These are phyloP conservation scores for Apiotrichum brassicae DNA, from an alignment of 1,284 basidiomycete genomes.

Conservation along the genomic window DNA sequence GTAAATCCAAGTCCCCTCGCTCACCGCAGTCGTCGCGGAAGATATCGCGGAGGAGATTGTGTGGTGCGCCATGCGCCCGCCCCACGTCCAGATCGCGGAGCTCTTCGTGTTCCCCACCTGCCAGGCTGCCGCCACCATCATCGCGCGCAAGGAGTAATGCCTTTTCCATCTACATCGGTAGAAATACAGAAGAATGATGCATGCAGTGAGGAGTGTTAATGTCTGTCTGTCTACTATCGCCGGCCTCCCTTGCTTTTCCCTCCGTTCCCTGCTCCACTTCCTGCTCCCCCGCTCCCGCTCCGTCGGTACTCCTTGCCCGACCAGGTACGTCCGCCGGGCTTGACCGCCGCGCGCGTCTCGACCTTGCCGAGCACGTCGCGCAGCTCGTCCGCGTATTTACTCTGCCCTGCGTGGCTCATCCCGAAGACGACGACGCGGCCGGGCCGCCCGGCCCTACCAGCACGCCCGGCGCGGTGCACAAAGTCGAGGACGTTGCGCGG, in stretches of 20 bases:
- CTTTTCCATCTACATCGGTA: too few species aligned
- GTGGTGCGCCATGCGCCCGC: constrained; percentile 80
- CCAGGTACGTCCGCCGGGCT: constrained; percentile 16
- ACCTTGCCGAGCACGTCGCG: constrained; percentile 20
- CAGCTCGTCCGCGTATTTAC: constrained; percentile 20
- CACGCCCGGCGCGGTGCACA: constrained; percentile 72
- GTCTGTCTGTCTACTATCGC: background rate
- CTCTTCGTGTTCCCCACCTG: constrained; percentile 45
- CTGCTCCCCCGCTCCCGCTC: too few species aligned
- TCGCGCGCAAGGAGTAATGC: constrained; percentile 20
- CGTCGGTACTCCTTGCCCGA: constrained; percentile 1
- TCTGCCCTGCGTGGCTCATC: constrained; percentile 20
- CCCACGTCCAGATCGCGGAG: constrained; percentile 80
- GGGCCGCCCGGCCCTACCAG: constrained; percentile 60
- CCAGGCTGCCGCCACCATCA: constrained; percentile 21
- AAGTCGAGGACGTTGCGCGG: constrained; percentile 83
- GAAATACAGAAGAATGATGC: too few species aligned
- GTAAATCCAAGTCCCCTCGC: too few species aligned
- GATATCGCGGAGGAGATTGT: constrained; percentile 94
- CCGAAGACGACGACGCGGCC: constrained; percentile 54
- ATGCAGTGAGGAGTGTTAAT: too few species aligned
- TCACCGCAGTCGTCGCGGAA: constrained; percentile 59
- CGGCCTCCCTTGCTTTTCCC: too few species aligned
- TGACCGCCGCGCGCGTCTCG: constrained; percentile 6
- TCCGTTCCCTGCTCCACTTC: too few species aligned